A percentile compares a stretch with the other conserved stretches of the same genome.
These are phyloP conservation scores for Aspergillus sp. DNA, from an alignment of 2,329 filamentous ascomycete species.

Conservation along the genomic window DNA sequence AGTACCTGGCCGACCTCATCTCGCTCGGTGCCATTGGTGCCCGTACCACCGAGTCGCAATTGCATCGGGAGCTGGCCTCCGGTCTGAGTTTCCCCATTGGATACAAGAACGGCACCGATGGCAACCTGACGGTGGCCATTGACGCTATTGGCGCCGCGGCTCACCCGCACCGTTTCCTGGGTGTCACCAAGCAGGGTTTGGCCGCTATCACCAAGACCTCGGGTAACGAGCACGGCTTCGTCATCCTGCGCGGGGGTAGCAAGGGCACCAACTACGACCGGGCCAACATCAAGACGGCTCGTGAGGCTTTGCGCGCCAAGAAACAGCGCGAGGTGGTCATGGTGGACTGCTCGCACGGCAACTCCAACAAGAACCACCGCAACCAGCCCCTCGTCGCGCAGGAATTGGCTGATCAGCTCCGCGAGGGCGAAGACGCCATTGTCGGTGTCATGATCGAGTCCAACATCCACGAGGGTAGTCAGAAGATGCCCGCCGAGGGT, in stretches of 20 bases:
- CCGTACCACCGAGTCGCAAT: constrained; percentile 89
- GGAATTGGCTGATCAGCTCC: constrained; percentile 72
- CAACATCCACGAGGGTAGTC: constrained; percentile 85
- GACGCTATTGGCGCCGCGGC: constrained; percentile 76
- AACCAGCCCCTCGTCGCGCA: constrained; percentile 94
- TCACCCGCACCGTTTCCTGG: constrained; percentile 82
- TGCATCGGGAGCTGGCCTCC: constrained; percentile 91
- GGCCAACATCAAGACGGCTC: constrained; percentile 68
- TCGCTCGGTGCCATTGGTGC: constrained; percentile 93
- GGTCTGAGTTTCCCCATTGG: constrained; percentile 95
- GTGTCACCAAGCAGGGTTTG: constrained; percentile 93
- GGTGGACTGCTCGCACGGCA: constrained; percentile 98
- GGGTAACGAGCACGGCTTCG: constrained; percentile 95
- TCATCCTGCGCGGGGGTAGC: constrained; percentile 85
- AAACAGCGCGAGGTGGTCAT: constrained; percentile 83
- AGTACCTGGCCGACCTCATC: constrained; percentile 94
- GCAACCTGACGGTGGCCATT: constrained; percentile 80
- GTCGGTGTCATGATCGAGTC: constrained; percentile 98
- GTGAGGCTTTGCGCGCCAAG: constrained; percentile 73
- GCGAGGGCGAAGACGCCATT: constrained; percentile 77
- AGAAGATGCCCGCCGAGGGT: constrained; percentile 80
- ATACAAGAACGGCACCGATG: constrained; percentile 99
- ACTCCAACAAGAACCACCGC: constrained; percentile 93
- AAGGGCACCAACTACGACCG: constrained; percentile 91
- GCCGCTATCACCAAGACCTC: constrained; percentile 89